These are phyloP conservation scores for Globisporangium acanthophoron DNA, from an alignment of 352 stramenopile genomes.

Conservation along the genomic window DNA sequence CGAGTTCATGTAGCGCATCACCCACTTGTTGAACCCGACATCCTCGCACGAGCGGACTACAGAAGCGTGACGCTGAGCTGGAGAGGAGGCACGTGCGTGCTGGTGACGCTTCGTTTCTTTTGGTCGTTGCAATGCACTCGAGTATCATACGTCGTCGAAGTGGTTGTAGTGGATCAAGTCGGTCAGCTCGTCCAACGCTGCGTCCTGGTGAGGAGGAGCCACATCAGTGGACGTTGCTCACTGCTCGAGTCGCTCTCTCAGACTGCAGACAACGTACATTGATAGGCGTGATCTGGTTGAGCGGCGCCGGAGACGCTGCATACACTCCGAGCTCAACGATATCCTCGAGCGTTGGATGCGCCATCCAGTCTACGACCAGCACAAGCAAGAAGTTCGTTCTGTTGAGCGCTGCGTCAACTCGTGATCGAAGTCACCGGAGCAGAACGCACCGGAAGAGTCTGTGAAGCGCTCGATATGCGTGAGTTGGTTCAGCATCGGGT, in stretches of 20 bases:
- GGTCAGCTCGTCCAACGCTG: constrained; percentile 3
- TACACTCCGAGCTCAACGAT: constrained; percentile 26
- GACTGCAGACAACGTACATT: not conserved
- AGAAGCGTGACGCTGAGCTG: not conserved
- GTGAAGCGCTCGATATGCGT: constrained; percentile 55
- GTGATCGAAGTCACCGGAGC: constrained; percentile 4
- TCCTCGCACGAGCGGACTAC: not conserved
- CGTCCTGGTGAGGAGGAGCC: not conserved
- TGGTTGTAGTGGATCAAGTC: not conserved
- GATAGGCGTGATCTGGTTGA: constrained; percentile 4
- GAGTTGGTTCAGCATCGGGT: constrained; percentile 52
- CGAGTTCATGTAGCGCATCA: constrained; percentile 44
- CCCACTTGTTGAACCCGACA: not conserved
- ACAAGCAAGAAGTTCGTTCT: not conserved
- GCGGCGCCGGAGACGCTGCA: constrained; percentile 14
- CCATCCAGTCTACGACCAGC: constrained; percentile 6
- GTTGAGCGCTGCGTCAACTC: not conserved
- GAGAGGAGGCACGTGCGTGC: not conserved
- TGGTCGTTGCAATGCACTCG: not conserved
- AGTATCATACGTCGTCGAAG: not conserved
- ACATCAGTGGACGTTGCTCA: not conserved
- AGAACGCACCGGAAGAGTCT: constrained; percentile 26
- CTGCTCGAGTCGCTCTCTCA: not conserved
- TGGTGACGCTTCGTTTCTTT: not conserved
- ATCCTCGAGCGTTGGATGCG: constrained; percentile 9